Percentiles rank a stretch among this genome's conserved stretches.
Evolutionary conservation across 768 basidiomycete genomes (phyloP).

Genomic region (Naematelia aurantialba): DNA sequence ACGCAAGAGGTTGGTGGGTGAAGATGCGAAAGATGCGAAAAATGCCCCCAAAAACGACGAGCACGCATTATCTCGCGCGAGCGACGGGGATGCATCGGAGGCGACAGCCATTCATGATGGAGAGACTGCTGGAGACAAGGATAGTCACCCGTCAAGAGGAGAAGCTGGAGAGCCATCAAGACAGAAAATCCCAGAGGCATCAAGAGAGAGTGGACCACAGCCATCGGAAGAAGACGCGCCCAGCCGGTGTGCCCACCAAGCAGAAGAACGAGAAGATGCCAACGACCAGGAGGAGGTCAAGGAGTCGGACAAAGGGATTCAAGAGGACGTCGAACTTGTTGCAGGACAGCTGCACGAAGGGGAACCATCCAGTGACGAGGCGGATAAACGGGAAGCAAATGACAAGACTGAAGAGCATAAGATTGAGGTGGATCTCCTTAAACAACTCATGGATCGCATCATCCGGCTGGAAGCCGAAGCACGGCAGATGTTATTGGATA

Average conservation of each 20-base stretch:
- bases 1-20: slow-evolving; percentile 11
- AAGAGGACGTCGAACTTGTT: background rate
- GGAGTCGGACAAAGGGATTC: background rate
- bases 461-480: slow-evolving; percentile 43
- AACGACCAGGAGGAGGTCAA: slow-evolving; percentile 1
- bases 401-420: slow-evolving; percentile 13
- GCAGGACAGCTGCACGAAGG: background rate
- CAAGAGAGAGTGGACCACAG: too few species aligned
- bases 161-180: background rate
- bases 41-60: background rate
- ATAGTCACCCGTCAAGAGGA: background rate
- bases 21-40: background rate
- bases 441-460: slow-evolving; percentile 24
- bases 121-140: slow-evolving; percentile 2
- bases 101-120: background rate
- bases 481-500: slow-evolving; percentile 42
- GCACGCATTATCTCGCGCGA: background rate
- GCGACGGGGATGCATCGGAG: background rate
- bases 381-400: slow-evolving; percentile 12
- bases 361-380: background rate
- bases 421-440: slow-evolving; percentile 23
- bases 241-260: background rate
- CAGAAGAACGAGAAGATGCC: slow-evolving; percentile 9
- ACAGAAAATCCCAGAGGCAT: background rate
- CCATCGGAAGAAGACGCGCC: background rate